Evolutionary conservation across 2,329 filamentous ascomycete species (phyloP).

Genomic region (Diaporthe capsici): DNA sequence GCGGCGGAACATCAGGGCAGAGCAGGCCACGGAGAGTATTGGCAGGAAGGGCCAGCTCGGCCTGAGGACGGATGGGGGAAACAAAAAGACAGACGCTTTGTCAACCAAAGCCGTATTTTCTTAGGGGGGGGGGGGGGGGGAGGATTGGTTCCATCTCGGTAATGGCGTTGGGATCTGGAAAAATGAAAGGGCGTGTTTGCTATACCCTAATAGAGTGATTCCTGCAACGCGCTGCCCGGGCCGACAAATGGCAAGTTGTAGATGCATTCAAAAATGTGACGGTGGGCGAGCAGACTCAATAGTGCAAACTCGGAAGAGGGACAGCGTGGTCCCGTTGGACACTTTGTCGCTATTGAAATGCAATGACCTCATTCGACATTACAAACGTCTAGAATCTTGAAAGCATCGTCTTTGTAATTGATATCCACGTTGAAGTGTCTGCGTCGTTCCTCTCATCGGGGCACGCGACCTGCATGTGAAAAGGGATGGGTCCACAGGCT

Average conservation of each 20-base stretch:
- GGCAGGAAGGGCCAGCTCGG: constrained; percentile 84
- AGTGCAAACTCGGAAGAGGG: not conserved
- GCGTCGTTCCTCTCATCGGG: not conserved
- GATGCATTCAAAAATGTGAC: not conserved
- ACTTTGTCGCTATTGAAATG: not conserved
- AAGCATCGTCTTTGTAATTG: constrained; percentile 12
- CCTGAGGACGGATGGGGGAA: constrained; percentile 75
- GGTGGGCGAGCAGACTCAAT: not conserved
- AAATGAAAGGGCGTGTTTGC: constrained; percentile 34
- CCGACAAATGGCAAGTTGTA: not conserved
- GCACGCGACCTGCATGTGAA: constrained; percentile 35
- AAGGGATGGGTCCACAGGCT: constrained; percentile 34
- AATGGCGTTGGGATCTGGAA: constrained; percentile 37
- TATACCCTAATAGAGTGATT: constrained; percentile 40
- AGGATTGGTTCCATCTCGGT: constrained; percentile 26
- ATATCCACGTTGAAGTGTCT: constrained; percentile 3
- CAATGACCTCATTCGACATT: not conserved
- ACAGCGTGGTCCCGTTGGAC: not conserved
- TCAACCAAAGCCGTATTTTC: constrained; percentile 84
- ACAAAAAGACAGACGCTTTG: constrained; percentile 75
- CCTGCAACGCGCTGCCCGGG: not conserved
- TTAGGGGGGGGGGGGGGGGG: constrained; percentile 57
- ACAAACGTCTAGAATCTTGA: not conserved
- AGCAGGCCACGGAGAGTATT: constrained; percentile 79
- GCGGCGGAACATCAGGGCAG: constrained; percentile 82